Percentiles rank a stretch among this genome's conserved stretches.
Evolutionary conservation across 495 filamentous ascomycete genomes (phyloP).

Genomic region (Aspergillus sclerotioniger): DNA sequence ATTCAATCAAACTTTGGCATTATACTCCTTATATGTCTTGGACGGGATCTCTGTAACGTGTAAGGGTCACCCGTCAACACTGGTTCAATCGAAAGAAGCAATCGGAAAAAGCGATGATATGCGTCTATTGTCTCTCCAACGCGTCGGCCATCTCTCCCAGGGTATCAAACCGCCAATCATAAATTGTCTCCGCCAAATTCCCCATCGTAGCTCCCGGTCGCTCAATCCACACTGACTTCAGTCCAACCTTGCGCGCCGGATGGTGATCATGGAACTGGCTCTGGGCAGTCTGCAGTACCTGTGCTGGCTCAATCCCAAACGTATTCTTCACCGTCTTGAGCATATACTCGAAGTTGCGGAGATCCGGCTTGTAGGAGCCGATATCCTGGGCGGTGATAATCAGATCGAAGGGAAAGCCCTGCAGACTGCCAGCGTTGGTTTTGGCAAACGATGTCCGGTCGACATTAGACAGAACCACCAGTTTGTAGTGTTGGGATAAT

Average conservation of each 20-base stretch:
- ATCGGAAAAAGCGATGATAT: too few relatives aligned
- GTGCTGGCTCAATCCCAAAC: slow-evolving; percentile 51
- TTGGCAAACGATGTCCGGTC: slow-evolving; percentile 59
- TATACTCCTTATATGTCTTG: too few relatives aligned
- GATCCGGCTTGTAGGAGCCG: slow-evolving; percentile 71
- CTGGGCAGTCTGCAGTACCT: slow-evolving; percentile 68
- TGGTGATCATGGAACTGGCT: slow-evolving; percentile 71
- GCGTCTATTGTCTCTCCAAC: slow-evolving; percentile 44
- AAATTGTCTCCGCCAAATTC: slow-evolving; percentile 46
- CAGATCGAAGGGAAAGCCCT: slow-evolving; percentile 57
- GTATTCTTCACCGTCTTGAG: slow-evolving; percentile 50
- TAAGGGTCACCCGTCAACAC: too few relatives aligned
- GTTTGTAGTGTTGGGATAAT: slow-evolving; percentile 61
- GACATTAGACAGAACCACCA: slow-evolving; percentile 72
- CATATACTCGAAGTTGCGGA: slow-evolving; percentile 66
- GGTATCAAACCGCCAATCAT: slow-evolving; percentile 59
- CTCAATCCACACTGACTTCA: slow-evolving; percentile 71
- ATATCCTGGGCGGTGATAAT: slow-evolving; percentile 74
- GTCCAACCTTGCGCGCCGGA: slow-evolving; percentile 59
- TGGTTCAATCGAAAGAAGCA: too few relatives aligned
- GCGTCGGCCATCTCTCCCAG: slow-evolving; percentile 71
- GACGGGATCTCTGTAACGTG: too few relatives aligned
- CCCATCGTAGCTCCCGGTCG: slow-evolving; percentile 47
- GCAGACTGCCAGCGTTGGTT: slow-evolving; percentile 50
- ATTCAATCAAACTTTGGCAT: too few relatives aligned